These are phyloP conservation scores for Penicillium desertorum DNA, from an alignment of 495 filamentous ascomycete species.

Conservation along the genomic window DNA sequence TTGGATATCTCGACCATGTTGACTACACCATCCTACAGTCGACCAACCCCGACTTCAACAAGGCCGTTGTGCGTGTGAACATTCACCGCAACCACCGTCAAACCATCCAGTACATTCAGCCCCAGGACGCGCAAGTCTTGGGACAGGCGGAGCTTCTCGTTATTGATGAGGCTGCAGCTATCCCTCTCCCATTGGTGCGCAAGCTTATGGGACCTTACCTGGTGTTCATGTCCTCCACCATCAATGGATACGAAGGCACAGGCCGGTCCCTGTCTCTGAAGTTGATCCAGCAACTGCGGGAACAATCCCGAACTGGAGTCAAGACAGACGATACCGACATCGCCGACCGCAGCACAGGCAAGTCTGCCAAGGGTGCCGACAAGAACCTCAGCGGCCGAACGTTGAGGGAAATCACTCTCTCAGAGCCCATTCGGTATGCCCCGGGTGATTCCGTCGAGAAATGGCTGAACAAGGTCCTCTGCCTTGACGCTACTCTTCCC, in stretches of 20 bases:
- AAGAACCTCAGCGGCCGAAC: constrained; percentile 68
- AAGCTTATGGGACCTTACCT: constrained; percentile 98
- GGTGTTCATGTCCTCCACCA: constrained; percentile 99
- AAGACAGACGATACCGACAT: constrained; percentile 61
- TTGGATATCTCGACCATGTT: constrained; percentile 88
- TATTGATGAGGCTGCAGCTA: constrained; percentile 97
- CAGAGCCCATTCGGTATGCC: constrained; percentile 92
- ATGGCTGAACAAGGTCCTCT: constrained; percentile 94
- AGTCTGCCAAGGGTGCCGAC: constrained; percentile 61
- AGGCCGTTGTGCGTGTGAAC: constrained; percentile 96
- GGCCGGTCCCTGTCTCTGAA: constrained; percentile 93
- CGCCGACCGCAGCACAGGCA: constrained; percentile 71
- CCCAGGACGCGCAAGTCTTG: constrained; percentile 89
- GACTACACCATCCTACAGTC: constrained; percentile 99
- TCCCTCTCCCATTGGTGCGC: constrained; percentile 85
- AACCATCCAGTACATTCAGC: constrained; percentile 97
- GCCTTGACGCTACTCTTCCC: constrained; percentile 86
- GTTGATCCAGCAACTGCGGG: constrained; percentile 93
- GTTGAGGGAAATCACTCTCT: constrained; percentile 87
- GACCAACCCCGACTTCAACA: constrained; percentile 98
- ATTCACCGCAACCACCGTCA: constrained; percentile 93
- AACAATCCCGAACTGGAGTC: constrained; percentile 71
- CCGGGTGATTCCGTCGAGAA: constrained; percentile 89
- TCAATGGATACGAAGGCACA: constrained; percentile 98
- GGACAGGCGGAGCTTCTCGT: constrained; percentile 96